These are phyloP conservation scores for Aspergillus chevalieri DNA, from an alignment of 2,329 filamentous ascomycete species.

Conservation along the genomic window DNA sequence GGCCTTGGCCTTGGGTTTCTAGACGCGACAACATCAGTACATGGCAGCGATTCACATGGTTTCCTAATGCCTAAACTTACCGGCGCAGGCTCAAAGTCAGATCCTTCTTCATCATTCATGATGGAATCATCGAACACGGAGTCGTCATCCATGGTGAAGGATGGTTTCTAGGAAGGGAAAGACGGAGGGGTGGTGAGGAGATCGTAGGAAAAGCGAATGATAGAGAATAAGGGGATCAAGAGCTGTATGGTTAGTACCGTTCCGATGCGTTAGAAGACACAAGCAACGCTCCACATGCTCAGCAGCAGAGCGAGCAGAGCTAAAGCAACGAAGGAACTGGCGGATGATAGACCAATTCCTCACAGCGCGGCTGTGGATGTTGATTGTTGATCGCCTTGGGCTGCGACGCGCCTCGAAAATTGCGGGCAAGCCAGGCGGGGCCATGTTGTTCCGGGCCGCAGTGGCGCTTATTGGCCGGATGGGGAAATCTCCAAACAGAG, in stretches of 20 bases:
- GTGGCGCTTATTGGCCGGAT: slow-evolving; percentile 10
- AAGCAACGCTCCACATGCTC: slow-evolving; percentile 2
- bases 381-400: slow-evolving; percentile 3
- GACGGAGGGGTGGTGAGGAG: background rate
- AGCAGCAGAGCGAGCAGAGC: background rate
- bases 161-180: background rate
- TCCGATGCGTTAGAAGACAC: slow-evolving; percentile 1
- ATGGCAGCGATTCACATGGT: background rate
- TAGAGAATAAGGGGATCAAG: background rate
- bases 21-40: background rate
- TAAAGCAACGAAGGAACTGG: background rate
- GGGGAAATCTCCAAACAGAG: slow-evolving; percentile 30
- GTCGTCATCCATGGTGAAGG: slow-evolving; percentile 25
- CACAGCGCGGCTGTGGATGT: background rate
- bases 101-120: slow-evolving; percentile 52
- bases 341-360: background rate
- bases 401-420: background rate
- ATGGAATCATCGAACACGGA: slow-evolving; percentile 56
- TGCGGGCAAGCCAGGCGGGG: slow-evolving; percentile 16
- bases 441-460: slow-evolving; percentile 22
- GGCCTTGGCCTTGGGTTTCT: slow-evolving; percentile 55
- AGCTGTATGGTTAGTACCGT: background rate
- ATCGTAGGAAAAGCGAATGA: slow-evolving; percentile 3
- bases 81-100: slow-evolving; percentile 51
- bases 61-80: slow-evolving; percentile 35